Base-by-base conservation (phyloP, 2,329 filamentous ascomycete species). In the Claviceps monticola region DNA sequence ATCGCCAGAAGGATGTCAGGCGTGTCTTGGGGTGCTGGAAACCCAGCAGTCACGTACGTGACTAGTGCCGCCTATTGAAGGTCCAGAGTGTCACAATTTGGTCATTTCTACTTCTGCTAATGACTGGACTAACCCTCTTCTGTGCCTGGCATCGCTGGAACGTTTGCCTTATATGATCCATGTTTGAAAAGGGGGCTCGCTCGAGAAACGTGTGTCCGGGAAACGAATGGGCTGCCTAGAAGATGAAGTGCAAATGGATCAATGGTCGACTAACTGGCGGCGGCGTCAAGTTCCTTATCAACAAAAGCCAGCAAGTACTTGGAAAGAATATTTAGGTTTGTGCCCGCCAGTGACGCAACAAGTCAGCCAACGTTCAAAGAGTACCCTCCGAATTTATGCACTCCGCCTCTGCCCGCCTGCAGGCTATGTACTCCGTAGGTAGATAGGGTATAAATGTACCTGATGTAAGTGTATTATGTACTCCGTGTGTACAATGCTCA, bases 31-130 rank as follows among this genome's bases (percentile, higher is more conserved):
- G 84, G 75, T 38, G 80, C 86, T 16, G 93, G 93, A 66, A 83
- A 98, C 52, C 93, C 93, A 53, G 91, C 90, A 26, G 93, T 98
- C 64, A 96, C 88, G 75, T 98, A 98, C 29, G 90, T 90, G 57
- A 98, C 88, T 56, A 98, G 78, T 49, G 93, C 91, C 58, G 87
- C 74, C 79, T 93, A 66, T 57, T 62, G 23, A 11, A 36, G 46
- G 41, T 48, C 21, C 14, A 21, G 23, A 21, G 4, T 14, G 49
- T 51, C 44, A 51, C 37, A 39, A 1, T 34, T 23, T 26, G 14
- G 11, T 42, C 37, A 17, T 39, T 29, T 11, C 29, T 11, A 29
- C 29, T 29, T 29, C 29, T 29, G 50, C n/a, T 17, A 26, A 43
- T 21, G 41, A 70, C 74, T 58, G 42, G 34, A 70, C 75, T 59